Evolutionary conservation across 257 asterid species (phyloP), one percentile per base, ranked within the genome.

Genomic region (Nicotiana tabacum): DNA sequence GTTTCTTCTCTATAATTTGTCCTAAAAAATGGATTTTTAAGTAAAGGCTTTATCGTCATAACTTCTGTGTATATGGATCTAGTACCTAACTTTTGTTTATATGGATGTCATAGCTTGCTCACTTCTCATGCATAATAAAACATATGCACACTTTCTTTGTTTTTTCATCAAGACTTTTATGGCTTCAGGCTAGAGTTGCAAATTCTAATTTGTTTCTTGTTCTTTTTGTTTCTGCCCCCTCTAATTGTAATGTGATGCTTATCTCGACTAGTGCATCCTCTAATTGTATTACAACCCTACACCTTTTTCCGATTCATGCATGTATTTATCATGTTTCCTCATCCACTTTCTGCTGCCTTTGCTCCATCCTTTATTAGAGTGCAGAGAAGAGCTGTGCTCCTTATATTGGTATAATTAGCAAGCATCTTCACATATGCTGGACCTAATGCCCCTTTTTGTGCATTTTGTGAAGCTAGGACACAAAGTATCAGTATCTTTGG

Each of bases 401-500:
- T 17, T 27, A 76, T 61, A 21, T 55, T 53, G 62, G 15, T 85
- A 35, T 55, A 17, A 67, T 39, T 61, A 76, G 64, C 35, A 62
- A 80, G 17, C 37, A 76, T 67, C 74, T 81, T 62, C 82, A 85
- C 33, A 77, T 78, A 78, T 77, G 80, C 83, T 77, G 68, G 46
- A 78, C 65, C 91, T 91, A 87, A 93, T 92, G 82, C 83, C 81
- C 85, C 66, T 83, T 78, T 74, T 82, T 82, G 86, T 78, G 83
- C 35, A 68, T 89, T 89, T 89, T 88, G 89, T 88, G 91, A 93
- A 87, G 92, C 90, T 90, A 96, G 98, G 99, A 96, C 91, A 89
- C 87, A 2, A 96, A 94, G 87, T 96, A 96, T 88, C 93, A 87
- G 83, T 96, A 93, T 85, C 94, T 96, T 55, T 96, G 99, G 99